Evolutionary conservation across 2,329 filamentous ascomycete species (phyloP).

Genomic region (Aspergillus tanneri): DNA sequence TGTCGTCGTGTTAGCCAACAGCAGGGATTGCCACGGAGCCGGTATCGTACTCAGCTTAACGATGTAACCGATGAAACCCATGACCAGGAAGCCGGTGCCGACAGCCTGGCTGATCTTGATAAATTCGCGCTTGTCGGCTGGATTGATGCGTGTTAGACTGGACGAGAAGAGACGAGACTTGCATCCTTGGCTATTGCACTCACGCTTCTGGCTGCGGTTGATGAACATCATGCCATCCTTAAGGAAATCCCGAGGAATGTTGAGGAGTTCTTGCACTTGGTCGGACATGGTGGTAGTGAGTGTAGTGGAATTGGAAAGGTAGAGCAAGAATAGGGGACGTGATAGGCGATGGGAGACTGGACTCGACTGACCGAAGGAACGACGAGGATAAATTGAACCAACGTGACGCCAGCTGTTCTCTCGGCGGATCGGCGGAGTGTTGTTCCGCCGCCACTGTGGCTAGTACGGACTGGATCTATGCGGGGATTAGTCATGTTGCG

Average conservation of each 20-base stretch:
- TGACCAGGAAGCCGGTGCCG: constrained; percentile 60
- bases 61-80: constrained; percentile 58
- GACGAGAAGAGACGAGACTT: neutral
- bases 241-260: constrained; percentile 26
- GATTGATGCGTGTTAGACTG: constrained; percentile 10
- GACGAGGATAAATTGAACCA: constrained; percentile 4
- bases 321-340: neutral
- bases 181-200: constrained; percentile 1
- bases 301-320: neutral
- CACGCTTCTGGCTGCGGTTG: constrained; percentile 26
- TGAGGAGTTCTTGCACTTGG: constrained; percentile 24
- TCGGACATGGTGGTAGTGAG: constrained; percentile 22
- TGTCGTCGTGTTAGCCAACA: constrained; percentile 25
- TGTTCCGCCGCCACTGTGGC: neutral
- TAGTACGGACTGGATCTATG: too few relatives aligned
- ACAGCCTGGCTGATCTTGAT: constrained; percentile 62
- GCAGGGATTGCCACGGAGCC: neutral
- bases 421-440: neutral
- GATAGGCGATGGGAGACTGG: constrained; percentile 2
- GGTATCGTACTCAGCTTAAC: constrained; percentile 56
- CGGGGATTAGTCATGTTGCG: too few relatives aligned
- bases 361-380: neutral
- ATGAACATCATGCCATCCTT: constrained; percentile 24
- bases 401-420: neutral
- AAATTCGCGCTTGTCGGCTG: constrained; percentile 60